Base-by-base conservation (phyloP, 108 stramenopile species). In the Craspedostauros australis region DNA sequence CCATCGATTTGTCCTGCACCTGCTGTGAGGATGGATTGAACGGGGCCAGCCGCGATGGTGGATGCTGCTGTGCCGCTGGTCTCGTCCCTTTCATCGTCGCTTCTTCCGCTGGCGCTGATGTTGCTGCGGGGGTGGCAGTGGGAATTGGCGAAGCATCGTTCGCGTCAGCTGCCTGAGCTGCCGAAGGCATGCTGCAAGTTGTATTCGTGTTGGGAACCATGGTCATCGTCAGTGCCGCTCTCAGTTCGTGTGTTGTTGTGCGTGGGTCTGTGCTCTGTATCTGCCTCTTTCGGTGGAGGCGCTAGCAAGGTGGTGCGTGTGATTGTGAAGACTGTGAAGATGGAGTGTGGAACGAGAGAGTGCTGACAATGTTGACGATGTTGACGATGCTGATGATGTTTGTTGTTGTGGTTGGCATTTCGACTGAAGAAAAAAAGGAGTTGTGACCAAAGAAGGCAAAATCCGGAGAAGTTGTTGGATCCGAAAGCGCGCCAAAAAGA, bases 21-120 rank as follows among this genome's bases (percentile, higher is more conserved):
- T 86, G 66, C 12, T 62, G 42, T 26, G 77, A 54, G 29, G 83
- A 84, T 15, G 83, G 76, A 57, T 81, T 82, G 46, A 80, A 89
- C 12, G 87, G 83, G 7, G 82, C 87, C 19, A 89, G 45, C 14
- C 34, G 34, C 11, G 14, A 36, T 11, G 34, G 11, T 36, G 11
- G 34, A 11, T 14, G 9, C 11, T 9, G 9, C 34, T 36, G 34
- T 36, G 11, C 34, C 14, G 9, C 11, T 36, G 34, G 14, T 36
- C 34, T 36, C 9, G 11, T 36, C 34, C 34, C 9, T 36, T 36
- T 36, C 11, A 14, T 36, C 14, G 11, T 36, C 14, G 9, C 11
- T 36, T 36, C 14, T 36, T 36, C 34, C 11, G 14, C 45, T 27
- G 31, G 16, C 8, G 63, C 44, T 56, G 63, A 20, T 37, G 36